Conservation (phyloP, 2,329 filamentous ascomycete species). For the Colletotrichum plurivorum region DNA sequence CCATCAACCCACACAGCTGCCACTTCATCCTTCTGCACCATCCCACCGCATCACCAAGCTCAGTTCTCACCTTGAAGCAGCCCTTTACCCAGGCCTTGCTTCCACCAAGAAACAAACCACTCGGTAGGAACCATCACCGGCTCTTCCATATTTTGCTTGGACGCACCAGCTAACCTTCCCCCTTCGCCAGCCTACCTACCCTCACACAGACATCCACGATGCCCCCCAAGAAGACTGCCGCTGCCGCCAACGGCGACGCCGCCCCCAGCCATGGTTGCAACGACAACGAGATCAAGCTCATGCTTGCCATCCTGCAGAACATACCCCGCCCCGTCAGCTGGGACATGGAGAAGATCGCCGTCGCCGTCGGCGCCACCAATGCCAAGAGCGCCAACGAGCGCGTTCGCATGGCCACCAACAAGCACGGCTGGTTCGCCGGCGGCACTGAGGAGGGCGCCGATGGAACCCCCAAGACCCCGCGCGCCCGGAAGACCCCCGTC, state of each 20-base stretch:
- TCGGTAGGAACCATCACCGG: not conserved
- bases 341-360: constrained; percentile 6
- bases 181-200: not conserved
- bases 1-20: not conserved
- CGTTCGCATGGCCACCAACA: constrained; percentile 12
- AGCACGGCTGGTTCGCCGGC: constrained; percentile 26
- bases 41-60: not conserved
- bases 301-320: constrained; percentile 16
- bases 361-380: constrained; percentile 11
- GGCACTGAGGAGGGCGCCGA: not conserved
- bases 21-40: not conserved
- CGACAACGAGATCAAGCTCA: constrained; percentile 25
- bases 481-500: constrained; percentile 13
- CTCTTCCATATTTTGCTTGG: not conserved
- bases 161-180: not conserved
- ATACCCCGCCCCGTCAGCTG: constrained; percentile 3
- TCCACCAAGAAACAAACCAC: not conserved
- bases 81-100: not conserved
- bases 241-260: constrained; percentile 3
- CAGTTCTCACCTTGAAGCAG: not conserved
- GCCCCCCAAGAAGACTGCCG: constrained; percentile 11
- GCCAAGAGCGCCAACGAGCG: constrained; percentile 15
- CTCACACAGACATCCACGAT: not conserved
- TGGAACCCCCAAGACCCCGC: not conserved
- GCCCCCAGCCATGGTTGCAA: not conserved